Base-by-base conservation (phyloP, 371 early-diverging fungal species). In the Choanephora cucurbitarum region DNA sequence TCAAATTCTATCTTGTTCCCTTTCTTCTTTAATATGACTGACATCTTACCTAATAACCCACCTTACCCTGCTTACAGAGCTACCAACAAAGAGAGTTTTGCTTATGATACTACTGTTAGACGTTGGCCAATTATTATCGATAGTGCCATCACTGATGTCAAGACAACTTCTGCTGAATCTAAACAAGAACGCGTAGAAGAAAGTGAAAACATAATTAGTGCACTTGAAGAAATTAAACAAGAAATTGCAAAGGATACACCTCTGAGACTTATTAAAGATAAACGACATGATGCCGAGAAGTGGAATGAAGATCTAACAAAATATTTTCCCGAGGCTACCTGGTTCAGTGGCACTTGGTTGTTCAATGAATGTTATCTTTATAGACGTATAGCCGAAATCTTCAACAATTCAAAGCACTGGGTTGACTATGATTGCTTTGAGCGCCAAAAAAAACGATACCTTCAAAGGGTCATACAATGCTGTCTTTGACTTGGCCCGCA, bases 121-220 rank as follows among this genome's bases (percentile, higher is more conserved):
- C 79, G 95, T n/a, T 80, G 92, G 62, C 94, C 93, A 3, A 87
- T 88, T 43, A 95, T 94, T 50, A 69, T 95, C 23, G 88, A 92
- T 33, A 87, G 89, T 55, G 81, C 82, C 21, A 80, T 90, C 34
- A 81, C 80, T 37, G 85, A 86, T 62, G 62, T 90, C 43, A 75
- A 84, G 62, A 57, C 78, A 52, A 79, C 52, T 22, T 78, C 64
- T 22, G 74, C 52, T 34, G 65, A 53, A 44, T 57, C 55, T 34
- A 23, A 40, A 11, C 57, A 68, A 44, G 55, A 33, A n/a, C 58
- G 62, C 45, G 71, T 62, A 9, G 49, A 63, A 15, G 91, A 91
- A 64, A 92, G 87, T 44, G 84, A 82, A 53, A 59, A 32, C 24
- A 82, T 92, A 53, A 81, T 90, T 14, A 60, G 81, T 21, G 64